Conservation (phyloP, 2,329 filamentous ascomycete genomes). For the Sporothrix curviconia region DNA sequence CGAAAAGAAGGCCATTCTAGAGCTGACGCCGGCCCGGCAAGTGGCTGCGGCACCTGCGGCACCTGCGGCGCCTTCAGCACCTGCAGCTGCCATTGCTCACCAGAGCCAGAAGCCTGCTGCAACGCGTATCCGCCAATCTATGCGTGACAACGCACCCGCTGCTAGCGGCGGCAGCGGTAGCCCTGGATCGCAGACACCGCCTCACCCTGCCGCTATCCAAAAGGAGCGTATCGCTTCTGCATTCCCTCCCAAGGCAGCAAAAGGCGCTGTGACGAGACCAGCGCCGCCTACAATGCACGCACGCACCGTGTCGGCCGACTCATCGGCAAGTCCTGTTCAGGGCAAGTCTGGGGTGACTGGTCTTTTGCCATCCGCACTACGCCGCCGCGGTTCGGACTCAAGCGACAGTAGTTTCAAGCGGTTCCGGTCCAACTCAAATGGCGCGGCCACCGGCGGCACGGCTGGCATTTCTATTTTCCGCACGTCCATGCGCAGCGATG, state of each 20-base stretch:
- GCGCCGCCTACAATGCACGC: constrained; percentile 11
- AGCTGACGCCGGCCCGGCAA: constrained; percentile 15
- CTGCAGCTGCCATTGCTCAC: constrained; percentile 24
- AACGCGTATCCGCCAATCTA: constrained; percentile 4
- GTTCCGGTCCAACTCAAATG: constrained; percentile 15
- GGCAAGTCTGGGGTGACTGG: neutral
- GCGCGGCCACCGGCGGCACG: neutral
- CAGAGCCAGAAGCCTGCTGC: constrained; percentile 17
- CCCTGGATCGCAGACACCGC: neutral
- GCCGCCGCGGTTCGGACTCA: constrained; percentile 54
- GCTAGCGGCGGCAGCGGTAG: neutral
- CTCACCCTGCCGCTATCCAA: neutral
- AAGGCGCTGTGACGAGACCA: neutral
- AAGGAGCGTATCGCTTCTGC: neutral
- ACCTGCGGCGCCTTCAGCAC: neutral
- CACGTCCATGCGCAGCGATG: constrained; percentile 59
- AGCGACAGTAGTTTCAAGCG: constrained; percentile 82
- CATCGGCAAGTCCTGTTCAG: constrained; percentile 21
- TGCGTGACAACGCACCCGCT: constrained; percentile 2
- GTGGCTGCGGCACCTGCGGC: neutral
- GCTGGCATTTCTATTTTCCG: constrained; percentile 53
- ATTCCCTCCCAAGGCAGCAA: constrained; percentile 3
- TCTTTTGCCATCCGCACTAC: constrained; percentile 32
- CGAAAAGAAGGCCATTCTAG: constrained; percentile 32
- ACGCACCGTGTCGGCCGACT: constrained; percentile 28